Evolutionary conservation across 139 green algal species (phyloP).

Genomic region (Chlamydomonas applanata): DNA sequence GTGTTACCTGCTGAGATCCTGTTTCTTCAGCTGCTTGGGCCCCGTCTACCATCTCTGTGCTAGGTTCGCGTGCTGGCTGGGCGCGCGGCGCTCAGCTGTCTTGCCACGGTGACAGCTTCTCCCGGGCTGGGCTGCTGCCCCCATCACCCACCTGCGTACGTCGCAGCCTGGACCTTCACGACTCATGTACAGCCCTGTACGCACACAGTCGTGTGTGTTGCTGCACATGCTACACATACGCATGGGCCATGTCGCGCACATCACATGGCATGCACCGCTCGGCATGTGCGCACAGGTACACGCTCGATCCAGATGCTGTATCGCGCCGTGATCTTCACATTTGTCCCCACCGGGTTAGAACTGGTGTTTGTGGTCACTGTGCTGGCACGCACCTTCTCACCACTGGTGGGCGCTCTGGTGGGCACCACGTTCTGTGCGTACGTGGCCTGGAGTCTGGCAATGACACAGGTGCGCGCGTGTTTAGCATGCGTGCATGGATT

Average conservation of each 20-base stretch:
- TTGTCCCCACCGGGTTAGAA: constrained; percentile 90
- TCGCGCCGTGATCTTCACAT: constrained; percentile 90
- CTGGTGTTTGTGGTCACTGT: constrained; percentile 81
- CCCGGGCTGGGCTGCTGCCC: not conserved
- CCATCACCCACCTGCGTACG: not conserved
- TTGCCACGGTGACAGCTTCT: no score
- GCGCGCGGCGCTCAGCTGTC: not conserved
- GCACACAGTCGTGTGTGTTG: not conserved
- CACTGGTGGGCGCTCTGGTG: constrained; percentile 63
- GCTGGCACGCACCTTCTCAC: constrained; percentile 63
- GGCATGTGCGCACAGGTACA: no score
- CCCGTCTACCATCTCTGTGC: no score
- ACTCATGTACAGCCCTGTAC: not conserved
- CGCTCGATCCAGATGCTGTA: constrained; percentile 92
- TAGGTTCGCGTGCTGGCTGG: not conserved
- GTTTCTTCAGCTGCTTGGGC: no score
- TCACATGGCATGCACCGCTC: not conserved
- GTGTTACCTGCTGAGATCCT: no score
- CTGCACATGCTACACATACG: not conserved
- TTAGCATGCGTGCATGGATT: no score
- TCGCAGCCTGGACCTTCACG: not conserved
- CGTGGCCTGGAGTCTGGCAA: constrained; percentile 76
- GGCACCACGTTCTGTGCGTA: constrained; percentile 85
- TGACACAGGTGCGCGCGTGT: constrained; percentile 60
- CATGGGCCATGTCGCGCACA: no score